A percentile compares a stretch with the other conserved stretches of the same genome.
phyloP scores from a whole-genome alignment of 345 rosid species.

The Mallotus nudiflorus region DNA sequence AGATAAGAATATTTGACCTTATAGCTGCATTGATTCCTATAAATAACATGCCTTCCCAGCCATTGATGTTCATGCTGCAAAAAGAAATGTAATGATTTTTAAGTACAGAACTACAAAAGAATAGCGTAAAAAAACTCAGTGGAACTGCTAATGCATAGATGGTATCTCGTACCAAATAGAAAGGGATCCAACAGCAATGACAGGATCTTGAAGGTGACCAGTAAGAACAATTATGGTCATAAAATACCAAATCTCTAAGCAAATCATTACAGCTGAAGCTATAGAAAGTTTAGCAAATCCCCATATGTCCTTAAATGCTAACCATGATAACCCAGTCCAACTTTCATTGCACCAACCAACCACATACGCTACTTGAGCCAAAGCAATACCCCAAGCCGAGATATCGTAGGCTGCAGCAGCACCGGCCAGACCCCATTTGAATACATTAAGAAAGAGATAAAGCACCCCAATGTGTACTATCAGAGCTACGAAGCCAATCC shows the following conservation, averaged over 20 bases:
- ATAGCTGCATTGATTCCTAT: slow-evolving; percentile 91
- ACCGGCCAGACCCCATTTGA: slow-evolving; percentile 74
- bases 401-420: slow-evolving; percentile 79
- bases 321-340: slow-evolving; percentile 84
- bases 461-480: slow-evolving; percentile 47
- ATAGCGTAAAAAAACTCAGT: no score
- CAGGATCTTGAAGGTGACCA: slow-evolving; percentile 85
- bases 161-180: slow-evolving; percentile 63
- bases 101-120: no score
- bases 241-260: slow-evolving; percentile 97
- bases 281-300: slow-evolving; percentile 72
- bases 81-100: slow-evolving; percentile 5
- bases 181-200: slow-evolving; percentile 87
- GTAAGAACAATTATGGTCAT: slow-evolving; percentile 94
- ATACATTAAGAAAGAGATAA: slow-evolving; percentile 55
- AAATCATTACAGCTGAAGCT: slow-evolving; percentile 96
- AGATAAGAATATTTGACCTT: slow-evolving; percentile 42
- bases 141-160: not conserved
- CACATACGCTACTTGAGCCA: slow-evolving; percentile 74
- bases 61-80: slow-evolving; percentile 92
- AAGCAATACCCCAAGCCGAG: slow-evolving; percentile 68
- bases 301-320: slow-evolving; percentile 80
- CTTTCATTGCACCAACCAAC: slow-evolving; percentile 87
- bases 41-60: slow-evolving; percentile 97
- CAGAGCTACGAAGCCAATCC: slow-evolving; percentile 74